A percentile compares a stretch with the other conserved stretches of the same genome.
Conservation (phyloP, 2,329 filamentous ascomycete genomes). For the Nakataea oryzae region DNA sequence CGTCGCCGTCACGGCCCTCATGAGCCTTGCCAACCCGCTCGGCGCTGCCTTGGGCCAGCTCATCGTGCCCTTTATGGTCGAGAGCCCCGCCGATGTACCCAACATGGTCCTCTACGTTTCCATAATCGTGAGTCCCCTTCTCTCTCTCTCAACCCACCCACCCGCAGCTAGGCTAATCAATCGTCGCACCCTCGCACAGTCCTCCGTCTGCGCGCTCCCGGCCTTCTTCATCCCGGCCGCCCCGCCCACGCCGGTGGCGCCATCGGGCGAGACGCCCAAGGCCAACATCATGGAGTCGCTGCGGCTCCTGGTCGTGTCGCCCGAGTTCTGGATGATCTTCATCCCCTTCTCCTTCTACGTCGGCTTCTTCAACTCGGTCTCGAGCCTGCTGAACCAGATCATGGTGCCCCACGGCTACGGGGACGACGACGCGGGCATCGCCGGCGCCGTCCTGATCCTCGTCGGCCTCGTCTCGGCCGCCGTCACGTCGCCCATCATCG, state of each 20-base stretch:
- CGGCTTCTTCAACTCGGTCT: slow-evolving; percentile 87
- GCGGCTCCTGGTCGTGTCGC: slow-evolving; percentile 42
- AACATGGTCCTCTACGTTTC: slow-evolving; percentile 77
- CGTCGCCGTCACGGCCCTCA: slow-evolving; percentile 77
- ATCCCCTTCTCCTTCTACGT: slow-evolving; percentile 78
- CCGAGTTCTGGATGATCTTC: slow-evolving; percentile 71
- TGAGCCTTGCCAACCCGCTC: slow-evolving; percentile 79
- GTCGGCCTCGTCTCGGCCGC: slow-evolving; percentile 74
- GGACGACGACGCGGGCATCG: slow-evolving; percentile 79
- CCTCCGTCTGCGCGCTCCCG: slow-evolving; percentile 56
- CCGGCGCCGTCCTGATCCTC: slow-evolving; percentile 79
- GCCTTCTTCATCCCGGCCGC: slow-evolving; percentile 69
- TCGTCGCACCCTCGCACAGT: slow-evolving; percentile 21
- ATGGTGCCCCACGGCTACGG: slow-evolving; percentile 76
- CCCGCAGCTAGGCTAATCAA: background rate
- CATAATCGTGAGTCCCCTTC: slow-evolving; percentile 56
- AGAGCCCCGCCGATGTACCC: slow-evolving; percentile 53
- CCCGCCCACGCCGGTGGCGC: slow-evolving; percentile 68
- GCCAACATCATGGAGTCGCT: slow-evolving; percentile 39
- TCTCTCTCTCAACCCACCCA: background rate
- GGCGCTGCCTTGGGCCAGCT: slow-evolving; percentile 84
- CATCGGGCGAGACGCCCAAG: slow-evolving; percentile 53
- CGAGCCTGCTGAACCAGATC: slow-evolving; percentile 82
- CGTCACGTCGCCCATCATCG: slow-evolving; percentile 69
- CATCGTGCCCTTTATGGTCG: slow-evolving; percentile 69